Evolutionary conservation across 164 flowering plant species (phyloP).

Genomic region (Liquidambar formosana): DNA sequence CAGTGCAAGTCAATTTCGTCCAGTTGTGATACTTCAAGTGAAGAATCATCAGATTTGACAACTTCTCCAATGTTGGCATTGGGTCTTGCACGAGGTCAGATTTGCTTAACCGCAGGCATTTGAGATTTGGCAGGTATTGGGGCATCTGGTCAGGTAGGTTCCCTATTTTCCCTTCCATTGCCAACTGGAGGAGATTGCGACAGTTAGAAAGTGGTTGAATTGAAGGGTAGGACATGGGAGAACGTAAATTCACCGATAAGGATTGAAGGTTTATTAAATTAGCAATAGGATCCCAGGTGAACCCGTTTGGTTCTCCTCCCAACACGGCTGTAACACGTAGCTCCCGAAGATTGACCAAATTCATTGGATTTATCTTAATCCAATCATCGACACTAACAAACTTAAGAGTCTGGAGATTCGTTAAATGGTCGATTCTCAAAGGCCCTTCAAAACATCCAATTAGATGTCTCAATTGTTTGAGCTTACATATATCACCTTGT

Average conservation of each 20-base stretch:
- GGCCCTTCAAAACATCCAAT: neutral
- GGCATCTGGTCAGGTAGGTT: neutral
- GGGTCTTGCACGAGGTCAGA: neutral
- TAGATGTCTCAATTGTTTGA: slow-evolving; percentile 6
- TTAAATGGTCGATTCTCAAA: neutral
- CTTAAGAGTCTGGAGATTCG: slow-evolving; percentile 1
- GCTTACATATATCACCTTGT: neutral
- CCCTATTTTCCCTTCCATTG: neutral
- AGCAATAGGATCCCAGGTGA: neutral
- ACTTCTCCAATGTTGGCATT: slow-evolving; percentile 3
- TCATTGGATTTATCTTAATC: no score
- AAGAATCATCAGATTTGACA: neutral
- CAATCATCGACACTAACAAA: neutral
- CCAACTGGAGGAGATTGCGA: neutral
- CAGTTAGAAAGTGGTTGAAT: neutral
- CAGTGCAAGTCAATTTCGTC: neutral
- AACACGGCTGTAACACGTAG: no score
- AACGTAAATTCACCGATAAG: neutral
- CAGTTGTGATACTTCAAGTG: neutral
- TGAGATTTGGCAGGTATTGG: neutral
- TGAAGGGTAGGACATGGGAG: neutral
- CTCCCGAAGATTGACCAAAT: no score
- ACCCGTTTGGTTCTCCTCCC: neutral
- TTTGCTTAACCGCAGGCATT: neutral
- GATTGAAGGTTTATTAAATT: neutral